phyloP scores from a whole-genome alignment of 352 stramenopile species.

The Pythium guiyangense region DNA sequence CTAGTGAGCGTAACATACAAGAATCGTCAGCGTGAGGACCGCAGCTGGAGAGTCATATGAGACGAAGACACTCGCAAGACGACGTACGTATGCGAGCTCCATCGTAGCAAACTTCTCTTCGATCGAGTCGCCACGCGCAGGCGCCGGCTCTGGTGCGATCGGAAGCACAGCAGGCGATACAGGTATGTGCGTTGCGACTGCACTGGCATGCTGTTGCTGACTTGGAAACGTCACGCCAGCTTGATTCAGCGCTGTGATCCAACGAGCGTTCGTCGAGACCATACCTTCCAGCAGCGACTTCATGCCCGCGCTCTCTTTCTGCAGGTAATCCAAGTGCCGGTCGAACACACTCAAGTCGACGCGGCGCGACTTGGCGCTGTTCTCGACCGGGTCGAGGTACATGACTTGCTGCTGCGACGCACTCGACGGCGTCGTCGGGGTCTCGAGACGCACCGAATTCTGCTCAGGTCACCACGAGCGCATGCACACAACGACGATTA shows the following conservation, averaged over 20 bases:
- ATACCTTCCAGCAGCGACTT: conserved; percentile 59
- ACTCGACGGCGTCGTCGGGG: conserved; percentile 7
- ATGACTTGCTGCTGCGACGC: conserved; percentile 5
- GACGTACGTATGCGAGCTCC: conserved; percentile 32
- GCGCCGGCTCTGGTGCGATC: conserved; percentile 10
- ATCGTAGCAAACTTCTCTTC: conserved; percentile 50
- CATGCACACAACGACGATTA: neutral
- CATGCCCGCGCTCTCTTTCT: conserved; percentile 68
- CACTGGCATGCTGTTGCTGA: neutral
- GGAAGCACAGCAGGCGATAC: neutral
- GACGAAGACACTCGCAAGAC: neutral
- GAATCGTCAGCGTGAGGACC: neutral
- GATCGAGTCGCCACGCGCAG: conserved; percentile 18
- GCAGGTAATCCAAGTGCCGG: conserved; percentile 59
- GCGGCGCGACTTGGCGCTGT: conserved; percentile 15
- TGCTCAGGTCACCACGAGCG: neutral
- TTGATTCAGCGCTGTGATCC: conserved; percentile 50
- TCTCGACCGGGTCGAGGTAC: conserved; percentile 12
- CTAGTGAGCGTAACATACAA: conserved; percentile 14
- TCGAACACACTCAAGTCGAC: conserved; percentile 54
- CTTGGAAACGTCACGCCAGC: conserved; percentile 16
- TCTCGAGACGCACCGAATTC: conserved; percentile 16
- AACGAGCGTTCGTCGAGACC: conserved; percentile 68
- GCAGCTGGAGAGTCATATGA: too few species aligned
- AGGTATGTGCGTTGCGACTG: neutral